Evolutionary conservation across 1,284 basidiomycete genomes (phyloP), one percentile per base, ranked within the genome.

Genomic region (Leccinum angustisporum): DNA sequence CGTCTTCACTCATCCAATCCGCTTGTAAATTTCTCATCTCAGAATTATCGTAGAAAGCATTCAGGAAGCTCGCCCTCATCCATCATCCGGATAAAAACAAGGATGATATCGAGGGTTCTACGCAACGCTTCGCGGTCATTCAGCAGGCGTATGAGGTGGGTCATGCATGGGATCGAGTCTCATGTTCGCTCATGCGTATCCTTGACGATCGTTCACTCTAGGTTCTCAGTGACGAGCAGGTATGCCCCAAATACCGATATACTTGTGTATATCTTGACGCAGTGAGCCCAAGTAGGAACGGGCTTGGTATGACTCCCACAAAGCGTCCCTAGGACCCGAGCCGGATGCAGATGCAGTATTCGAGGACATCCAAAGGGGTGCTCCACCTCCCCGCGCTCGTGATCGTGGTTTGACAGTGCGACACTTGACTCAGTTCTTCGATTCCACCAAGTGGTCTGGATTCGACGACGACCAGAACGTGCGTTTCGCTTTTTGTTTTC

Each of bases 301-400:
- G 65, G 95, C 97, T 50, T 99, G 96, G 93, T 99, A 99, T 75
- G 97, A 99, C 75, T 88, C 88, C n/a, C 96, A 98, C 75, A 86
- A 92, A 53, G 90, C 94, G 36, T 90, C 91, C n/a, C 81, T 95
- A 8, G 82, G 83, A 11, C 91, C 93, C 1, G 91, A 93, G 68
- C 88, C 91, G 48, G 94, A 96, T 73, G 90, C 86, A 21, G 83
- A 90, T 60, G 87, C 86, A 10, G 86, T 96, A 5, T 94, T 94
- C 68, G 88, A 95, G 64, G 92, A 95, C 68, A 91, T 97, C 65
- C 84, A 86, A 58, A 84, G 79, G 55, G 95, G 94, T 33, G 82
- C 82, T 21, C 82, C 87, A 36, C 81, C 86, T 16, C 79, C 90
- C n/a, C 83, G 85, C 53, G 82, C 85, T 2, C 86, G 88, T 25